phyloP scores from a whole-genome alignment of 805 yeast species.

The Saccharomyces kudriavzevii region DNA sequence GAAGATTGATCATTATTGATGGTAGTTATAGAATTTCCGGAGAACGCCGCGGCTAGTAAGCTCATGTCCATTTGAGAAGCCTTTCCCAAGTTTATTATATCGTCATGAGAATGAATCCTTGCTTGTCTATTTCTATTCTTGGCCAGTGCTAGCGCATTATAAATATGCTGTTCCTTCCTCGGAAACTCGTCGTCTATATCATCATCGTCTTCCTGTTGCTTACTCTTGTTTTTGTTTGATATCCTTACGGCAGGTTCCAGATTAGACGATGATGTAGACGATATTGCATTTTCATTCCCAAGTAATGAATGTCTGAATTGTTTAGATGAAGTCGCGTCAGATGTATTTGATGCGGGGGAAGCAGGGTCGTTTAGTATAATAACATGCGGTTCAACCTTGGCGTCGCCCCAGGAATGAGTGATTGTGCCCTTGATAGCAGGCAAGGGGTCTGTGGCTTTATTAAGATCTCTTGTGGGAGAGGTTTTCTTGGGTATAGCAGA shows the following conservation, averaged over 20 bases:
- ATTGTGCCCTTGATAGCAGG: slow-evolving; percentile 41
- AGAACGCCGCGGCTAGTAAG: not conserved
- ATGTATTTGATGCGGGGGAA: not conserved
- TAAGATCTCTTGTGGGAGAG: not conserved
- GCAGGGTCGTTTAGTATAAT: slow-evolving; percentile 14
- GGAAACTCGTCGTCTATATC: not conserved
- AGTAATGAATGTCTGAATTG: not conserved
- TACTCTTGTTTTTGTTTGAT: not conserved
- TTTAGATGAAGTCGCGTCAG: not conserved
- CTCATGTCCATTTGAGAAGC: slow-evolving; percentile 5
- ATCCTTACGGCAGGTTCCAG: slow-evolving; percentile 17
- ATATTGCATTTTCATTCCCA: not conserved
- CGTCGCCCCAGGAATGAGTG: slow-evolving; percentile 42
- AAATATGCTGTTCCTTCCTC: slow-evolving; percentile 6
- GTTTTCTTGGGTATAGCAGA: not conserved
- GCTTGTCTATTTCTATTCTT: slow-evolving; percentile 24
- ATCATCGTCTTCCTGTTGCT: not conserved
- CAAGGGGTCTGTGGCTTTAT: slow-evolving; percentile 7
- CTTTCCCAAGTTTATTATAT: slow-evolving; percentile 15
- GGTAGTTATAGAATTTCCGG: not conserved
- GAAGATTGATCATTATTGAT: not conserved
- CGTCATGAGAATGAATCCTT: slow-evolving; percentile 26
- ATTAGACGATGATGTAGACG: slow-evolving; percentile 1
- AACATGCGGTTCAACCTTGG: slow-evolving; percentile 15
- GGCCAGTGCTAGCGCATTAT: slow-evolving; percentile 8